Evolutionary conservation across 1,139 yeast genomes (phyloP).

Genomic region (Suhomyces bokatorum): DNA sequence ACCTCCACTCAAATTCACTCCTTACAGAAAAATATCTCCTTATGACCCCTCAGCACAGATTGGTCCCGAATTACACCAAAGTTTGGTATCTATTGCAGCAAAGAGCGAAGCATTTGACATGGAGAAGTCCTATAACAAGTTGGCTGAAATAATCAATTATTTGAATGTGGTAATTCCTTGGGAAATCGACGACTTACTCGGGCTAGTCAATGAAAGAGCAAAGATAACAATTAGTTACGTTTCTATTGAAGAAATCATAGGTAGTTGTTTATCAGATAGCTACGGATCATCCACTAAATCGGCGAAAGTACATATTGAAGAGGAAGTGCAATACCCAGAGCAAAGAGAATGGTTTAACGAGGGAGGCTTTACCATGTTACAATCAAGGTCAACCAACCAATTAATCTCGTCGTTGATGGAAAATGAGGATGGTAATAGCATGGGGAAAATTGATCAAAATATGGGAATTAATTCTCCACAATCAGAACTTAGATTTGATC

Average conservation of each 20-base stretch:
- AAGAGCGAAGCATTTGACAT: constrained; percentile 20
- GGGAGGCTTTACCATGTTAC: neutral
- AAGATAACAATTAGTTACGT: constrained; percentile 54
- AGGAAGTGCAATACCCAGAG: neutral
- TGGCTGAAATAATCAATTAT: constrained; percentile 44
- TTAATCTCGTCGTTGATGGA: constrained; percentile 1
- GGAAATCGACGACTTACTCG: constrained; percentile 58
- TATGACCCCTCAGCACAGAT: neutral
- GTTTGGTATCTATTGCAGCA: neutral
- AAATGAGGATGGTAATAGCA: neutral
- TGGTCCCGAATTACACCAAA: constrained; percentile 1
- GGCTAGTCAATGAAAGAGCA: constrained; percentile 58
- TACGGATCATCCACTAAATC: constrained; percentile 6
- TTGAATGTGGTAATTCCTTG: constrained; percentile 55
- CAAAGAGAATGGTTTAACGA: constrained; percentile 8
- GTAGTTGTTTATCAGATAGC: constrained; percentile 56
- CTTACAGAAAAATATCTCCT: neutral
- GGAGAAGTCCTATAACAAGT: constrained; percentile 33
- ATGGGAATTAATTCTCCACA: neutral
- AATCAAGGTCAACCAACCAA: constrained; percentile 1
- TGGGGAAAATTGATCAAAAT: neutral
- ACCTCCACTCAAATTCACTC: neutral
- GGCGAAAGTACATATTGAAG: constrained; percentile 2
- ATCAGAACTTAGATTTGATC: neutral
- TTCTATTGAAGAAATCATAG: constrained; percentile 64